These are phyloP conservation scores for Leishmania tropica DNA, from an alignment of 208 protist genomes.

Conservation along the genomic window DNA sequence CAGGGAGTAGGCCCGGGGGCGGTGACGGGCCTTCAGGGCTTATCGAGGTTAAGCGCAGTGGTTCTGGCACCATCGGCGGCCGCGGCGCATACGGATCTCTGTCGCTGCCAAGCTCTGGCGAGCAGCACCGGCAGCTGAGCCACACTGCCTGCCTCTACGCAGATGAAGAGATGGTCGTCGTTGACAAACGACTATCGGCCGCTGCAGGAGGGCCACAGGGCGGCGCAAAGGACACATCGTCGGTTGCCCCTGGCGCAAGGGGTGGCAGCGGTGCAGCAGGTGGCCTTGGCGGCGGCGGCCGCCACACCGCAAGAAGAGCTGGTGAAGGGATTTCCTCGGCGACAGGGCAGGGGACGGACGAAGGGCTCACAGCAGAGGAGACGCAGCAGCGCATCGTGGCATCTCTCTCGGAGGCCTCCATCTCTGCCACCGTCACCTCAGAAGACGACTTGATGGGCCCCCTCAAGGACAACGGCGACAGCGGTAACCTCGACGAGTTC, in stretches of 20 bases:
- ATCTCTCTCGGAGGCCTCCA: not conserved
- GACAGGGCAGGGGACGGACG: not conserved
- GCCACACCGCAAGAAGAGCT: not conserved
- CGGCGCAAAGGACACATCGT: too few species aligned
- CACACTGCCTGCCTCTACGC: not conserved
- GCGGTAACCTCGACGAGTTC: conserved; percentile 49
- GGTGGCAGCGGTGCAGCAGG: not conserved
- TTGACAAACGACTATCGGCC: not conserved
- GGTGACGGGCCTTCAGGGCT: not conserved
- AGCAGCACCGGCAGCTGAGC: not conserved
- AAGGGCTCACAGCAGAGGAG: not conserved
- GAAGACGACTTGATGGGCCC: not conserved
- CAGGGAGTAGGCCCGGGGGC: not conserved
- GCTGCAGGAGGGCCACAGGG: not conserved
- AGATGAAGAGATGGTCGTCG: too few species aligned
- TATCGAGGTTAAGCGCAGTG: not conserved
- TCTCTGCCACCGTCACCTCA: not conserved
- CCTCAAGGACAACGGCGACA: conserved; percentile 33
- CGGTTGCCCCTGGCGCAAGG: not conserved
- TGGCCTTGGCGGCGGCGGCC: not conserved
- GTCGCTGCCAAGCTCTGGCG: not conserved
- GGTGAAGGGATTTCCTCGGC: not conserved
- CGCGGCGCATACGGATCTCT: not conserved
- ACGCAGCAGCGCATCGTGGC: not conserved
- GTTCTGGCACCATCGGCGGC: not conserved